Evolutionary conservation across 192 early-diverging fungal species (phyloP), one percentile per base, ranked within the genome.

Genomic region (Coemansia sp.): DNA sequence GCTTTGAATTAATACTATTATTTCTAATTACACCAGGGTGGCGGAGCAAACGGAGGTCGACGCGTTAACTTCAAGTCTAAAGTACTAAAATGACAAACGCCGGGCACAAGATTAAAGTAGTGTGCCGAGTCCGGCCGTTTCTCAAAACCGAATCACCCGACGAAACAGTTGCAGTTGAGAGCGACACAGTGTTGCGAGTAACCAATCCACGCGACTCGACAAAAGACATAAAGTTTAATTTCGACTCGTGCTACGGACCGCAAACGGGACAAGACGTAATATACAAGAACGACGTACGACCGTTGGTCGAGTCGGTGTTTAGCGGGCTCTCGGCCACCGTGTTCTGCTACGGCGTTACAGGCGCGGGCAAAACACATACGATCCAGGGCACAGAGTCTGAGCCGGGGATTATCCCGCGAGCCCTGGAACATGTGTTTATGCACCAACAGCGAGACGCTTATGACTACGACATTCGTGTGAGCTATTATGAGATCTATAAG

Each of bases 401-500:
- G 7, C 88, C 85, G 0, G 88, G 88, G 2, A 86, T 89, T 7
- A 85, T 89, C 38, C 85, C 85, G 2, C 78, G 85, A 23, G 81
- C 86, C 3, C 60, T 86, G 2, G 68, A 81, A 56, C 80, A 80
- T 27, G 69, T 89, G 27, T 87, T 89, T 58, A 71, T 70, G 62
- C 71, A 67, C 62, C 60, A 76, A 50, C n/a, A 70, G 21, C 73
- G 52, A n/a, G 76, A 82, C 38, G 57, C 75, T 1, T 41, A 23
- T 11, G 80, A 78, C 61, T 74, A 78, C 55, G 72, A 78, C 23
- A 67, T 88, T 7, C 58, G 70, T 1, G 55, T 87, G 15, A 84
- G 86, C 24, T 89, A 85, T 60, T 87, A 83, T 60, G 88, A 89
- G 76, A 89, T 89, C 53, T 87, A 89, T 68, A 88, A 89, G 43